A percentile compares a stretch with the other conserved stretches of the same genome.
Conservation (phyloP, 108 stramenopile species). For the Cyclotella choctawhatcheeana region DNA sequence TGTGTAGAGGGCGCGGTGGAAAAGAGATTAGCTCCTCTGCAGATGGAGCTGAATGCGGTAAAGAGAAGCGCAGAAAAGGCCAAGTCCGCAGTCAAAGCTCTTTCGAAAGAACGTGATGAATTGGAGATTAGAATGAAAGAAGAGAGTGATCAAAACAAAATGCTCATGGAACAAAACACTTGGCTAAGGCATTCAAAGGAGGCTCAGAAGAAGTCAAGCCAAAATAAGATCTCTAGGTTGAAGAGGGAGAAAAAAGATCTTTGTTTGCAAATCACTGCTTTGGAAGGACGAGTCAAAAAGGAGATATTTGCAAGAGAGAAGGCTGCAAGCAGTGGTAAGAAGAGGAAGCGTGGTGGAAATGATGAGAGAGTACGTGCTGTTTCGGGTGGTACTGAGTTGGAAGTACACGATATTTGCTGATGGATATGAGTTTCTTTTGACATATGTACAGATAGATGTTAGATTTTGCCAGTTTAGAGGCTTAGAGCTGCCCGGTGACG, state of each 20-base stretch:
- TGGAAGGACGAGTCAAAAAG: background rate
- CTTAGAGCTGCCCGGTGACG: no score
- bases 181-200: slow-evolving; percentile 1
- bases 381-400: slow-evolving; percentile 2
- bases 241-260: slow-evolving; percentile 5
- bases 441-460: no score
- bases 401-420: slow-evolving; percentile 3
- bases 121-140: background rate
- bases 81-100: background rate
- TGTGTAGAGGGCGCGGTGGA: slow-evolving; percentile 17
- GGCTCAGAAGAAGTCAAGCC: background rate
- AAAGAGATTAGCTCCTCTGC: slow-evolving; percentile 1
- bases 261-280: background rate
- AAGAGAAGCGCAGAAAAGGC: background rate
- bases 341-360: background rate
- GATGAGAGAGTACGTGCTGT: background rate
- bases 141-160: background rate
- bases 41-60: background rate
- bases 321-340: background rate
- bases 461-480: no score
- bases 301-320: background rate
- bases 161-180: slow-evolving; percentile 14
- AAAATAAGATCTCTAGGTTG: background rate
- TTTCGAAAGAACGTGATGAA: slow-evolving; percentile 1
- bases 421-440: slow-evolving; percentile 17